These are phyloP conservation scores for Anisodus acutangulus DNA, from an alignment of 257 asterid species.

Conservation along the genomic window DNA sequence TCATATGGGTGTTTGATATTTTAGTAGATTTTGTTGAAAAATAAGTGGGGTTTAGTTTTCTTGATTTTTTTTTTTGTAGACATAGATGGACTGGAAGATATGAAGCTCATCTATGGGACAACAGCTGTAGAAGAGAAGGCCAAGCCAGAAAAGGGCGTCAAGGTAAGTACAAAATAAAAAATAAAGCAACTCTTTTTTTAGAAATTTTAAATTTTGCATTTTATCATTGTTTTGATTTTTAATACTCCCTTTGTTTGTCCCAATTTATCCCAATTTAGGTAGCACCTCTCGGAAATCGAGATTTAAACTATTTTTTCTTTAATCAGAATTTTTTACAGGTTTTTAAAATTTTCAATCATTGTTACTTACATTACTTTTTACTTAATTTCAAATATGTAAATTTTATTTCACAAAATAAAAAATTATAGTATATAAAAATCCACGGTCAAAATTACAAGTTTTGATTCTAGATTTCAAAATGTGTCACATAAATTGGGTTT, in stretches of 20 bases:
- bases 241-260: no score
- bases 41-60: conserved; percentile 24
- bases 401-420: no score
- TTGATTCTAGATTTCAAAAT: no score
- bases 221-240: neutral
- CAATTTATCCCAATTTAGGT: no score
- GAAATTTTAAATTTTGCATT: neutral
- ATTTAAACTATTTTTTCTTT: no score
- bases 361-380: no score
- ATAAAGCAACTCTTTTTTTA: neutral
- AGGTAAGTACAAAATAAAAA: conserved; percentile 49
- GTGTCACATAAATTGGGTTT: no score
- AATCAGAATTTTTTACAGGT: no score
- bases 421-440: no score
- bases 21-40: neutral
- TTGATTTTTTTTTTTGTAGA: conserved; percentile 50
- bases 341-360: no score
- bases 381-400: neutral
- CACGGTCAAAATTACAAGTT: no score
- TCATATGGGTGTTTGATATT: neutral
- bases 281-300: no score
- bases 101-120: conserved; percentile 99
- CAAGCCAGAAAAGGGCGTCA: conserved; percentile 99
- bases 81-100: conserved; percentile 99
- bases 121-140: conserved; percentile 98